Evolutionary conservation across 1,284 basidiomycete species (phyloP).

Genomic region (Macrocybe sp.): DNA sequence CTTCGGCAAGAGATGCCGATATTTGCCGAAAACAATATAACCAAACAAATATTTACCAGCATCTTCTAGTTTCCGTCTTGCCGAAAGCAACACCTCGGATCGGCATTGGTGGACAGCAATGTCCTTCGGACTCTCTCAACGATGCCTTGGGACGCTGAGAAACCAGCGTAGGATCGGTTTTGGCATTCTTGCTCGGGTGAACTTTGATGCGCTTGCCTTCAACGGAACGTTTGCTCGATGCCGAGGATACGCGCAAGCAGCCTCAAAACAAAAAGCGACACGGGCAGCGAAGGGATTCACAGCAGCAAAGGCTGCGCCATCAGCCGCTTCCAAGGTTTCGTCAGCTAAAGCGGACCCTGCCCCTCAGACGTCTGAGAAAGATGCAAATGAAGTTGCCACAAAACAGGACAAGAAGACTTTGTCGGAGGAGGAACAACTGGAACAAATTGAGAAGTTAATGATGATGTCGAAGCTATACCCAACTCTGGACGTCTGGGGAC

Average conservation of each 20-base stretch:
- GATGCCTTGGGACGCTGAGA: slow-evolving; percentile 14
- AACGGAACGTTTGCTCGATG: too few relatives aligned
- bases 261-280: slow-evolving; percentile 7
- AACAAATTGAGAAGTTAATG: slow-evolving; percentile 35
- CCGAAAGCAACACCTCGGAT: slow-evolving; percentile 1
- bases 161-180: slow-evolving; percentile 6
- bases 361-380: slow-evolving; percentile 10
- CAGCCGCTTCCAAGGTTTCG: slow-evolving; percentile 1
- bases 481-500: slow-evolving; percentile 45
- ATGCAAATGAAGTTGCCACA: slow-evolving; percentile 4
- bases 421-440: slow-evolving; percentile 33
- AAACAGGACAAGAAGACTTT: slow-evolving; percentile 12
- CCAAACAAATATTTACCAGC: slow-evolving; percentile 13
- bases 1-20: slow-evolving; percentile 15
- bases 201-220: too few relatives aligned
- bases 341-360: slow-evolving; percentile 10
- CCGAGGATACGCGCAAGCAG: slow-evolving; percentile 11
- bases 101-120: slow-evolving; percentile 10
- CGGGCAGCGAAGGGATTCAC: slow-evolving; percentile 3
- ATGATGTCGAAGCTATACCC: slow-evolving; percentile 31
- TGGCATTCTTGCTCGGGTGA: not conserved
- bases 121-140: slow-evolving; percentile 20
- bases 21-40: slow-evolving; percentile 19
- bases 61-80: slow-evolving; percentile 4
- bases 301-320: slow-evolving; percentile 1